Base-by-base conservation (phyloP, 2,329 filamentous ascomycete genomes). In the Epichloe amarillans region DNA sequence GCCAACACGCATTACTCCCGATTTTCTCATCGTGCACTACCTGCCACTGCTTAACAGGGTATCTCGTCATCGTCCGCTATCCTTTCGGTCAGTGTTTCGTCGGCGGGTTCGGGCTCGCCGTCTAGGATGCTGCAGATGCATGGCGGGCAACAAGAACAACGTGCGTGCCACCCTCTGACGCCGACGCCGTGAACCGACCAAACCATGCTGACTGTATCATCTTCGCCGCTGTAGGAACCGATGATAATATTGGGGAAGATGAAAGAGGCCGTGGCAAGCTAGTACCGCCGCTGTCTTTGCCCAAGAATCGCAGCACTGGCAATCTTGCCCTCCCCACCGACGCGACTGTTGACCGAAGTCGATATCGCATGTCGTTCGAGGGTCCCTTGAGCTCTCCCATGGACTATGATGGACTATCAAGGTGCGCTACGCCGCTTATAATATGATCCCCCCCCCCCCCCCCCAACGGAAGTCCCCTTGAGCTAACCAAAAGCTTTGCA, bases 351-450 rank as follows among this genome's bases (percentile, higher is more conserved):
- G 79, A 83, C 57, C 79, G 76, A 56, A 73, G 75, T 57, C 73
- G 79, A 69, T 74, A 82, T 64, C 83, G 85, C 54, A 83, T 88
- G 68, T 91, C 88, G 47, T 82, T 90, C 62, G 88, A 93, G 66
- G 82, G 80, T 52, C 78, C 82, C 49, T 74, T 79, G 54, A 74
- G 77, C 56, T 67, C 68, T 54, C 62, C 67, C 54, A 68, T 72
- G 59, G 84, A 86, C 58, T 80, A 80, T 69, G 86, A 90, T 65
- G 72, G 79, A 60, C 72, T 88, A 67, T 76, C 84, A 68, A 89
- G 86, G 87, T 93, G 57, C 52, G 69, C 66, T 49, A 43, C 21
- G 17, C 50, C 50, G 45, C 41, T 53, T 47, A 53, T 46, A 47
- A 59, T 56, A 58, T 64, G 60, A 63, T 62, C 56, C 57, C 50